Evolutionary conservation across 352 stramenopile genomes (phyloP).

Genomic region (Phytophthora rubi): DNA sequence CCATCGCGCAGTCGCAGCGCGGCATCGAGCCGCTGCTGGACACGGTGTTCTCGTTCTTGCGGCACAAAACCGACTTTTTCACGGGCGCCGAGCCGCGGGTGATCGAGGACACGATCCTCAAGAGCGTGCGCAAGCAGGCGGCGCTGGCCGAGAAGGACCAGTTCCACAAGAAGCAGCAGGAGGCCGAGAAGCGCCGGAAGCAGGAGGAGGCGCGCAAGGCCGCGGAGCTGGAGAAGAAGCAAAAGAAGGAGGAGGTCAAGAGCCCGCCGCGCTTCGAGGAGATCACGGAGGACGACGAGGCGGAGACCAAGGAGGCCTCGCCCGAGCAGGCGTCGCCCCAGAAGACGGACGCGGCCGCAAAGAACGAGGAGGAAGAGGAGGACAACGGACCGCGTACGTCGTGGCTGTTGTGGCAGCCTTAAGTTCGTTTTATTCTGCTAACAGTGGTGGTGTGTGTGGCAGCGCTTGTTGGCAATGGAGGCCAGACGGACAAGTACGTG

Average conservation of each 20-base stretch:
- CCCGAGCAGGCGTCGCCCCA: conserved; percentile 21
- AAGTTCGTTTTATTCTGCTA: conserved; percentile 1
- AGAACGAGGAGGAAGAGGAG: conserved; percentile 67
- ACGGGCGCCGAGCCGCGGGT: conserved; percentile 82
- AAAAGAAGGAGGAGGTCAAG: conserved; percentile 51
- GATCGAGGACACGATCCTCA: conserved; percentile 88
- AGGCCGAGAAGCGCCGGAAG: conserved; percentile 84
- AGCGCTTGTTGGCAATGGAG: conserved; percentile 93
- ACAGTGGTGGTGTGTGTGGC: conserved; percentile 19
- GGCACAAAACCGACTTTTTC: conserved; percentile 99
- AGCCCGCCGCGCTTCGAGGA: conserved; percentile 77
- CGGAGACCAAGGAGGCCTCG: conserved; percentile 36
- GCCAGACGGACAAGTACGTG: conserved; percentile 93
- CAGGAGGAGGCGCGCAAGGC: conserved; percentile 51
- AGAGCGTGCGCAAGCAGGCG: conserved; percentile 93
- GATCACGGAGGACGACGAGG: conserved; percentile 68
- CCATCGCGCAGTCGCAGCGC: conserved; percentile 95
- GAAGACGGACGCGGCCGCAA: conserved; percentile 33
- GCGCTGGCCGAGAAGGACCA: conserved; percentile 84
- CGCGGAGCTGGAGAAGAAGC: conserved; percentile 56
- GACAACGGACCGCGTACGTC: conserved; percentile 68
- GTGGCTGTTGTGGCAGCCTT: not conserved
- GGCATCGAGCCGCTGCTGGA: conserved; percentile 99
- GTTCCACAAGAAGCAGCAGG: conserved; percentile 74
- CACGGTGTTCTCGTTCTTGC: conserved; percentile 98